Evolutionary conservation across 441 rosid genomes (phyloP).

Genomic region (Pelargonium fulgidum): DNA sequence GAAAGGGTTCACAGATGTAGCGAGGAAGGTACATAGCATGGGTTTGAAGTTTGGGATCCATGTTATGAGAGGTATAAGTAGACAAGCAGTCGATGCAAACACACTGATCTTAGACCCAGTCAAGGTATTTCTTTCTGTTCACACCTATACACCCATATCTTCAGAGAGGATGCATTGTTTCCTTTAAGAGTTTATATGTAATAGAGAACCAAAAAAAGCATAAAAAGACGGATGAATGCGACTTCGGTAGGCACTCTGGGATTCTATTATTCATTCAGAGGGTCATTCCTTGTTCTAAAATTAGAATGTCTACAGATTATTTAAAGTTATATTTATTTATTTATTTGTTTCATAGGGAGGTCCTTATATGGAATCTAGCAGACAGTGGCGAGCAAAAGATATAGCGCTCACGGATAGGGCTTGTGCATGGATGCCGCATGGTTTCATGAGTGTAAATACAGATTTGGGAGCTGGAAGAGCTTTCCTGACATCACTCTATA

Average conservation of each 20-base stretch:
- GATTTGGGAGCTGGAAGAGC: slow-evolving; percentile 72
- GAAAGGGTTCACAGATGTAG: slow-evolving; percentile 72
- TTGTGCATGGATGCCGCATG: slow-evolving; percentile 85
- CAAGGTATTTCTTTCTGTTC: slow-evolving; percentile 34
- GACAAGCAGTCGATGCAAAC: slow-evolving; percentile 76
- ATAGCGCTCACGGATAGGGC: slow-evolving; percentile 74
- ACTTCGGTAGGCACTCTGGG: too few relatives aligned
- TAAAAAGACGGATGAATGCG: background rate
- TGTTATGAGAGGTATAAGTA: slow-evolving; percentile 90
- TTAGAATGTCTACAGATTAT: background rate
- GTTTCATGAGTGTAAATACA: slow-evolving; percentile 81
- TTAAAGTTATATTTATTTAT: background rate
- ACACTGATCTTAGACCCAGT: slow-evolving; percentile 51
- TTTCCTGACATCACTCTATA: slow-evolving; percentile 74
- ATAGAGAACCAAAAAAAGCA: background rate
- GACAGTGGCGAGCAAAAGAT: slow-evolving; percentile 65
- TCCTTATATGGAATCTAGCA: slow-evolving; percentile 53
- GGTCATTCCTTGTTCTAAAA: too few relatives aligned
- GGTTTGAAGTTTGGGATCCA: slow-evolving; percentile 96
- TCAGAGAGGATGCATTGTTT: background rate
- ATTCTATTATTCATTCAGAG: too few relatives aligned
- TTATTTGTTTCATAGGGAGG: slow-evolving; percentile 38
- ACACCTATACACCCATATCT: background rate
- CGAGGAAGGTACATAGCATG: slow-evolving; percentile 62
- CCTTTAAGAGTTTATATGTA: background rate